Conservation (phyloP, 257 asterid genomes). For the Paraleonurus japonicus region DNA sequence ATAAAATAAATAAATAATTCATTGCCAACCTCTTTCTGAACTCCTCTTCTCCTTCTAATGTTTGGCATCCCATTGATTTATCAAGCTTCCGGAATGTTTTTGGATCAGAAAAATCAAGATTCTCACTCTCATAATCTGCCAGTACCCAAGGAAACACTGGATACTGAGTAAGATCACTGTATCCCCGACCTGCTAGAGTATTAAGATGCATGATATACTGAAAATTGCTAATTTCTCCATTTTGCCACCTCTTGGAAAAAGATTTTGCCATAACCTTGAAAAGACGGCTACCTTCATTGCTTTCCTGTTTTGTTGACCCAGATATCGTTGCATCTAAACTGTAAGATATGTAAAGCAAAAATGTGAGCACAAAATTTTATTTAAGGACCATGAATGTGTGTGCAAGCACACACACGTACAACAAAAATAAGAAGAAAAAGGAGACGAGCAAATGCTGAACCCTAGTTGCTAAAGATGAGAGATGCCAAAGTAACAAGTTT, state of each 20-base stretch:
- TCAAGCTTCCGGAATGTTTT: conserved; percentile 87
- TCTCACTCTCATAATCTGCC: conserved; percentile 93
- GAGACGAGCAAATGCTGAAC: not conserved
- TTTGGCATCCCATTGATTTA: conserved; percentile 98
- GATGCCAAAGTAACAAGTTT: not conserved
- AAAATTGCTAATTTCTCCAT: conserved; percentile 98
- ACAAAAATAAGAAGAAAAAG: not conserved
- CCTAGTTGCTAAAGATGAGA: conserved; percentile 2
- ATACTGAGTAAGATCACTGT: conserved; percentile 98
- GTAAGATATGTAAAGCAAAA: conserved; percentile 26
- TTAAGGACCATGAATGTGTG: conserved; percentile 1
- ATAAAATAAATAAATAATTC: conserved; percentile 7
- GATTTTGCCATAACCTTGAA: conserved; percentile 96
- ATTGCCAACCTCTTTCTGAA: conserved; percentile 77
- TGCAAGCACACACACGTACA: too few species aligned
- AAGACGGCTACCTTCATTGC: conserved; percentile 97
- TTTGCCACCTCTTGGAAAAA: conserved; percentile 99
- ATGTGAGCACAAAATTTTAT: conserved; percentile 18
- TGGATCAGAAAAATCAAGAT: conserved; percentile 79
- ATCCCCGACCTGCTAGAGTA: conserved; percentile 99
- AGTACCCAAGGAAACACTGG: conserved; percentile 99
- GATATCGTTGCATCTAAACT: conserved; percentile 96
- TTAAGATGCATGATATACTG: conserved; percentile 99
- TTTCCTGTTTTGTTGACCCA: conserved; percentile 86
- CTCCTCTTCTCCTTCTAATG: conserved; percentile 95